phyloP scores from a whole-genome alignment of 176 grass and related monocot genomes.

The Phragmites australis region DNA sequence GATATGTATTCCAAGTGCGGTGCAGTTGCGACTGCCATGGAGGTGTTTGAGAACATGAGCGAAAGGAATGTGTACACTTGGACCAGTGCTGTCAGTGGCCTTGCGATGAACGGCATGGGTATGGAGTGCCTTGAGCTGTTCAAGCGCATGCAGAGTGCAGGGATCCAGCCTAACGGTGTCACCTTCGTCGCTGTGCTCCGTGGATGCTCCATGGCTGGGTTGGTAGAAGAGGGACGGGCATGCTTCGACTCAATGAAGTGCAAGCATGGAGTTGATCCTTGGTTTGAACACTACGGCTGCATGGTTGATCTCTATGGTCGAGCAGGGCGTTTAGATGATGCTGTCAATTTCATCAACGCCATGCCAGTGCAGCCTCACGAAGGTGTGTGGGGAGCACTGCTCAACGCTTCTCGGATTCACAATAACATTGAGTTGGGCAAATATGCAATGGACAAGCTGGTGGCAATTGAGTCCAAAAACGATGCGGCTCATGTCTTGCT shows the following conservation, averaged over 20 bases:
- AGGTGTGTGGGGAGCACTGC: conserved; percentile 78
- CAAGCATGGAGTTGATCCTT: conserved; percentile 54
- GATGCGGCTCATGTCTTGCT: conserved; percentile 64
- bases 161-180: conserved; percentile 57
- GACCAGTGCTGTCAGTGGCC: conserved; percentile 61
- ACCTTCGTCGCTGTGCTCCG: conserved; percentile 71
- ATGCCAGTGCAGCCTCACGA: conserved; percentile 73
- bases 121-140: conserved; percentile 67
- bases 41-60: conserved; percentile 67
- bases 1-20: conserved; percentile 93
- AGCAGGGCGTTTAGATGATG: conserved; percentile 66
- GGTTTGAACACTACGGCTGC: conserved; percentile 73
- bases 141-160: conserved; percentile 49
- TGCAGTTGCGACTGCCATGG: conserved; percentile 38
- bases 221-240: conserved; percentile 58
- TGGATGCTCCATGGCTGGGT: conserved; percentile 64
- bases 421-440: conserved; percentile 66
- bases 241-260: conserved; percentile 61
- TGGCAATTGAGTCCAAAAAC: conserved; percentile 49
- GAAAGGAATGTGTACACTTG: conserved; percentile 79
- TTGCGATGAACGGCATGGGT: conserved; percentile 70
- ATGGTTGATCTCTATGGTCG: conserved; percentile 78
- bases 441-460: conserved; percentile 55
- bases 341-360: conserved; percentile 50
- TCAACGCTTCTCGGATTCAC: conserved; percentile 75